phyloP scores from a whole-genome alignment of 306 rosid genomes.

The Inga oerstediana region DNA sequence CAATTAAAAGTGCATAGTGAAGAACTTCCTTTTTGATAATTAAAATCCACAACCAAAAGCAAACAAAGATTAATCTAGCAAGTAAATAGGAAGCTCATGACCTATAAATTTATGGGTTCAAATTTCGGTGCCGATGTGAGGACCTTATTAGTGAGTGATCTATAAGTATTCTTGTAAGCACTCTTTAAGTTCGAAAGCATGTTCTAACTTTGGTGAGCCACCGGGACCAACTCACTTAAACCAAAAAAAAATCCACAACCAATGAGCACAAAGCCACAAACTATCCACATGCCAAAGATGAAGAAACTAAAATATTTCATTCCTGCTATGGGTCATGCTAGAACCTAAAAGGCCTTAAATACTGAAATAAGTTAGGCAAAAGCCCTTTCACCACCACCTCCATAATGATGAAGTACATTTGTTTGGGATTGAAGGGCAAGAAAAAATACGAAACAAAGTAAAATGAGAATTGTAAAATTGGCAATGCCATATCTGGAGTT shows the following conservation, averaged over 20 bases:
- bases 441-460: neutral
- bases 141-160: too few relatives aligned
- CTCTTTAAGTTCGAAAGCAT: too few relatives aligned
- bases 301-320: constrained; percentile 15
- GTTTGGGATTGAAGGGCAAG: constrained; percentile 16
- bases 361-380: constrained; percentile 12
- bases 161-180: too few relatives aligned
- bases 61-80: too few relatives aligned
- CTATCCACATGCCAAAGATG: neutral
- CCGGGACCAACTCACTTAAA: too few relatives aligned
- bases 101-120: too few relatives aligned
- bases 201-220: too few relatives aligned
- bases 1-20: neutral
- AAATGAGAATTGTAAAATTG: constrained; percentile 28
- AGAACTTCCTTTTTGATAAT: neutral
- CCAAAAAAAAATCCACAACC: neutral
- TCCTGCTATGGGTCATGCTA: constrained; percentile 23
- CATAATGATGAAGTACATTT: constrained; percentile 25
- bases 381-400: constrained; percentile 33
- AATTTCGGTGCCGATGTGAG: fast-evolving
- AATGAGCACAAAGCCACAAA: constrained; percentile 1
- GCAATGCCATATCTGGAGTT: constrained; percentile 32
- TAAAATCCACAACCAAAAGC: neutral
- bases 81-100: too few relatives aligned
- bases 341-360: constrained; percentile 21